phyloP scores from a whole-genome alignment of 2,329 filamentous ascomycete genomes.

The Alternaria ventricosa region DNA sequence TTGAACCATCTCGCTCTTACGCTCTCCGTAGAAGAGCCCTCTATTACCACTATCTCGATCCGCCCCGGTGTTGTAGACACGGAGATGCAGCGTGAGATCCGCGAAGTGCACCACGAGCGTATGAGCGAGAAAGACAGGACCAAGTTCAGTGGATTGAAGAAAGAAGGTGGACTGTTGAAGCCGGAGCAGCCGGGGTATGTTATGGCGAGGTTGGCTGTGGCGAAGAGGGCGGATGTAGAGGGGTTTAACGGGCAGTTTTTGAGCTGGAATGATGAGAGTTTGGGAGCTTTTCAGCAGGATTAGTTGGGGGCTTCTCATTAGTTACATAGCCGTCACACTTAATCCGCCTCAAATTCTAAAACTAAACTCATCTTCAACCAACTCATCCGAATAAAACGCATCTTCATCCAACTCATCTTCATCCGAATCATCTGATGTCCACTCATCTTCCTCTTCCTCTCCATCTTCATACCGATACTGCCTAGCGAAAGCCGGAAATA shows the following conservation, averaged over 20 bases:
- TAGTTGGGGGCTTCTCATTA: neutral
- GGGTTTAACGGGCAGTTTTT: conserved; percentile 79
- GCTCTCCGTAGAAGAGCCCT: conserved; percentile 76
- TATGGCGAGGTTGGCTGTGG: conserved; percentile 77
- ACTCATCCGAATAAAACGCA: too few species aligned
- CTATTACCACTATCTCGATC: conserved; percentile 74
- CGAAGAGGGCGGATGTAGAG: conserved; percentile 64
- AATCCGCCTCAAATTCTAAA: too few species aligned
- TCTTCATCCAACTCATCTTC: too few species aligned
- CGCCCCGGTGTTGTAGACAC: conserved; percentile 86
- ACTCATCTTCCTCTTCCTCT: neutral
- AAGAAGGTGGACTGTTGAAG: conserved; percentile 73
- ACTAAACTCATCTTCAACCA: too few species aligned
- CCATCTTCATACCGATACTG: neutral
- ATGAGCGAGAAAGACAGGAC: conserved; percentile 65
- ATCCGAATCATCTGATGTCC: too few species aligned
- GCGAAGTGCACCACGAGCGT: conserved; percentile 70
- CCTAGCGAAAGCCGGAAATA: neutral
- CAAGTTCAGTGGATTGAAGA: conserved; percentile 74
- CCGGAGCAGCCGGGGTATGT: conserved; percentile 87
- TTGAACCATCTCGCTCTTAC: conserved; percentile 80
- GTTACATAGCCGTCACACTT: too few species aligned
- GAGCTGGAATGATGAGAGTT: conserved; percentile 50
- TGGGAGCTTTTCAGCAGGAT: conserved; percentile 35
- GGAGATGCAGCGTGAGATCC: conserved; percentile 84